These are phyloP conservation scores for Microthlaspi erraticum DNA, from an alignment of 345 rosid genomes.

Conservation along the genomic window DNA sequence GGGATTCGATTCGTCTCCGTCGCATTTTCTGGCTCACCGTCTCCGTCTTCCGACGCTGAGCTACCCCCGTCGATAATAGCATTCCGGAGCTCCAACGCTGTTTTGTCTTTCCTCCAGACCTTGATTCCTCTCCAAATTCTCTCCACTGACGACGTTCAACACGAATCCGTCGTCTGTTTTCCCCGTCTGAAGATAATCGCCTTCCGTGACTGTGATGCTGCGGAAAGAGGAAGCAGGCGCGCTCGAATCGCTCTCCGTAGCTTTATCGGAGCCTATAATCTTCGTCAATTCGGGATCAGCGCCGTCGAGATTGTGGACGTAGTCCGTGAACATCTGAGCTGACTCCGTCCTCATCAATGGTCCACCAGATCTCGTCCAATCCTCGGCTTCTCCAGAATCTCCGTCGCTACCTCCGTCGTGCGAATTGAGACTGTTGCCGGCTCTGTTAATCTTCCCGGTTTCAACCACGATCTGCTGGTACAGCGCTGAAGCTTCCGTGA, in stretches of 20 bases:
- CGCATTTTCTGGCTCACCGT: constrained; percentile 15
- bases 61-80: constrained; percentile 61
- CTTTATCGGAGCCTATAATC: constrained; percentile 50
- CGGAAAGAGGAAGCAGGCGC: constrained; percentile 35
- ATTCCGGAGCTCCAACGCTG: constrained; percentile 58
- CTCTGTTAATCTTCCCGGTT: constrained; percentile 46
- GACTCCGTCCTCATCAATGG: constrained; percentile 94
- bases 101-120: constrained; percentile 46
- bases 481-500: constrained; percentile 45
- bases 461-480: constrained; percentile 50
- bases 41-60: constrained; percentile 67
- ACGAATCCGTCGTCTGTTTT: constrained; percentile 70
- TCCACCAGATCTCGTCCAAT: constrained; percentile 98
- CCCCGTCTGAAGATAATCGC: constrained; percentile 85
- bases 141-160: constrained; percentile 74
- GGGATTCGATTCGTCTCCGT: neutral
- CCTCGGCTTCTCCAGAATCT: constrained; percentile 68
- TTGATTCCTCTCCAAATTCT: constrained; percentile 51
- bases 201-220: constrained; percentile 75
- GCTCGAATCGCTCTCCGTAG: constrained; percentile 53
- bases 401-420: constrained; percentile 88
- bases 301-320: constrained; percentile 66
- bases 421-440: constrained; percentile 21
- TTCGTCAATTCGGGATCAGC: constrained; percentile 45
- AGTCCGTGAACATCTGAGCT: constrained; percentile 75